Conservation (phyloP, 257 asterid genomes). For the Oldenlandia corymbosa region DNA sequence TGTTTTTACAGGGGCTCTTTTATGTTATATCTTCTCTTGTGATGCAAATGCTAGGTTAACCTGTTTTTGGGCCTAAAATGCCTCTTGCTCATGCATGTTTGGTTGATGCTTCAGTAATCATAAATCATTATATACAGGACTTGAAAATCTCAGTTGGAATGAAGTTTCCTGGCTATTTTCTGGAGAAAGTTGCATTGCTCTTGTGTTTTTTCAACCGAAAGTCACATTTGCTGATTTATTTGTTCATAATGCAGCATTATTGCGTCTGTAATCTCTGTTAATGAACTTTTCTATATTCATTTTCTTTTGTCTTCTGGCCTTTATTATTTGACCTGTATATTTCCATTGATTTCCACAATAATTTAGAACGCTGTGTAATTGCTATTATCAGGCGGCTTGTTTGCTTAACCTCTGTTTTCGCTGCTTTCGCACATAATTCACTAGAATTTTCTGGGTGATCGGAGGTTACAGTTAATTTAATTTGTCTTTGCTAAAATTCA, state of each 20-base stretch:
- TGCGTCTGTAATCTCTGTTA: background rate
- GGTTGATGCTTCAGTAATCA: background rate
- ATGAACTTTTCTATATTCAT: background rate
- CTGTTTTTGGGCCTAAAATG: background rate
- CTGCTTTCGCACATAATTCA: background rate
- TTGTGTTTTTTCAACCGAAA: background rate
- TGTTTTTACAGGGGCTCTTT: background rate
- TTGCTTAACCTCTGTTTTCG: background rate
- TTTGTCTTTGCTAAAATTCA: conserved; percentile 31
- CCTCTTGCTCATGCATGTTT: conserved; percentile 11
- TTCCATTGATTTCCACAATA: background rate
- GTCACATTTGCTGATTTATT: background rate
- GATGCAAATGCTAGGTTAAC: conserved; percentile 1
- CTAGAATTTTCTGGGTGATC: background rate
- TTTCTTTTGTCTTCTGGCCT: background rate
- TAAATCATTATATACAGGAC: background rate
- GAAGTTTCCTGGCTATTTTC: background rate
- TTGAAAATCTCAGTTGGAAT: background rate
- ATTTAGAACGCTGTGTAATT: background rate
- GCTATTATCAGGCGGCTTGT: background rate
- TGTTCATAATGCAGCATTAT: background rate
- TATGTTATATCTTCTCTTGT: background rate
- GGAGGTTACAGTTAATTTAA: background rate
- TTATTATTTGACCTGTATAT: background rate
- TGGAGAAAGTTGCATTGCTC: too few relatives aligned